These are phyloP conservation scores for Neoboletus subvelutipes DNA, from an alignment of 768 basidiomycete species.

Conservation along the genomic window DNA sequence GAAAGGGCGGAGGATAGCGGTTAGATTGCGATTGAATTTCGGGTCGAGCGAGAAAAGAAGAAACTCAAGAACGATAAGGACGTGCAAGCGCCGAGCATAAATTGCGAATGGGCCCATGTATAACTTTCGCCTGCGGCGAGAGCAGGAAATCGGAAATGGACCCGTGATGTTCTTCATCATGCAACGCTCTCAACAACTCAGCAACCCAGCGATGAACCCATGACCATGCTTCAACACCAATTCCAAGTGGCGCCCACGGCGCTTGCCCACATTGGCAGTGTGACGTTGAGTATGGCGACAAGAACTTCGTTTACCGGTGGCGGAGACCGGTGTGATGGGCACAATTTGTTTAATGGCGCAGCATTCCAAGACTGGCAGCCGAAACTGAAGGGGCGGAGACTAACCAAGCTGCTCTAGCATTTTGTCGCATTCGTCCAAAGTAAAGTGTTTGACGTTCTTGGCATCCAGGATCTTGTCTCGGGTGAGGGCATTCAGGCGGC, in stretches of 20 bases:
- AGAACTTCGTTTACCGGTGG: constrained; percentile 34
- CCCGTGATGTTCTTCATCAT: constrained; percentile 38
- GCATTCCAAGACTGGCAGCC: constrained; percentile 44
- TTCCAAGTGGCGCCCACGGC: constrained; percentile 38
- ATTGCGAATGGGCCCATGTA: constrained; percentile 16
- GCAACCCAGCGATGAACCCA: constrained; percentile 36
- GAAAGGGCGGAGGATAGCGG: constrained; percentile 57
- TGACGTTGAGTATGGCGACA: constrained; percentile 39
- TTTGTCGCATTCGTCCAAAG: constrained; percentile 99
- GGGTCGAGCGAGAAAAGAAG: constrained; percentile 50
- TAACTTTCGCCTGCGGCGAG: constrained; percentile 25
- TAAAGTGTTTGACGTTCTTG: constrained; percentile 98
- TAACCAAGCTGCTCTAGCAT: constrained; percentile 99
- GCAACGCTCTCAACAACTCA: constrained; percentile 37
- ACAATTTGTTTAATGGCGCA: constrained; percentile 51
- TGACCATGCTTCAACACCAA: constrained; percentile 39
- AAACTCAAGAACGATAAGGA: constrained; percentile 41
- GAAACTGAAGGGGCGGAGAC: constrained; percentile 72
- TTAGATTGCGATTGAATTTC: constrained; percentile 60
- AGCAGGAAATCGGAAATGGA: constrained; percentile 35
- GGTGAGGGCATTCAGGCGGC: constrained; percentile 92
- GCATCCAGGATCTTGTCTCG: constrained; percentile 95
- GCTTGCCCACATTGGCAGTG: constrained; percentile 41
- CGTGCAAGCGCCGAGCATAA: constrained; percentile 14
- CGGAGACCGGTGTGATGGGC: constrained; percentile 37